Evolutionary conservation across 345 rosid genomes (phyloP).

Genomic region (Cochlearia excelsa): DNA sequence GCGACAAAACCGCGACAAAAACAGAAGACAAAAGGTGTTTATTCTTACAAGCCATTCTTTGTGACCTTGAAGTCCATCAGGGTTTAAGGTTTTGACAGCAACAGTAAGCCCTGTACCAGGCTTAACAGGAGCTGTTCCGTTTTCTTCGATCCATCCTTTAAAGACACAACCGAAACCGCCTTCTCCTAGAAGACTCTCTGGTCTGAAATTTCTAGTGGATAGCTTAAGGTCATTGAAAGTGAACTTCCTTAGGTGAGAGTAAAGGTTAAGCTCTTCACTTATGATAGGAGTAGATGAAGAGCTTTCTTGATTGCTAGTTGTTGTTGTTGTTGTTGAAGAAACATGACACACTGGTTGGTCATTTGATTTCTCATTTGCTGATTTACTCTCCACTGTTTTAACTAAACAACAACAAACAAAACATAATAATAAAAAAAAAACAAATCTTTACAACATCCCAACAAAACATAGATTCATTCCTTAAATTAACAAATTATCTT

Average conservation of each 20-base stretch:
- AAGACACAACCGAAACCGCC: constrained; percentile 98
- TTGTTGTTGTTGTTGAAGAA: constrained; percentile 72
- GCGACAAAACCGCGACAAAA: not conserved
- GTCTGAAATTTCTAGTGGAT: constrained; percentile 93
- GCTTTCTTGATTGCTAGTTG: constrained; percentile 80
- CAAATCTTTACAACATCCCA: not conserved
- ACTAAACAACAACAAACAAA: constrained; percentile 5
- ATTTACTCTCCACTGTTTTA: constrained; percentile 61
- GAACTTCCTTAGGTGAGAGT: constrained; percentile 77
- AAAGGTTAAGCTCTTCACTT: constrained; percentile 81
- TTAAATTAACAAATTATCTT: too few relatives aligned
- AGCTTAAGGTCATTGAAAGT: constrained; percentile 86
- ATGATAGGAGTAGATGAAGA: constrained; percentile 77
- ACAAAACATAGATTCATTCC: constrained; percentile 9
- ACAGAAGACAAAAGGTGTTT: constrained; percentile 2
- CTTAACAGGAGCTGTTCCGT: constrained; percentile 96
- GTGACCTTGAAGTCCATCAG: constrained; percentile 98
- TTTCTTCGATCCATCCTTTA: constrained; percentile 96
- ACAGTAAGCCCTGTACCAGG: constrained; percentile 98
- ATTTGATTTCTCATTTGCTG: constrained; percentile 60
- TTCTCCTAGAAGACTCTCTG: constrained; percentile 96
- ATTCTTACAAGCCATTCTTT: constrained; percentile 91
- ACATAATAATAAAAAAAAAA: not conserved
- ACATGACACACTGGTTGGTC: constrained; percentile 62
- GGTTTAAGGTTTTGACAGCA: constrained; percentile 95